Base-by-base conservation (phyloP, 805 yeast species). In the Diddensiella transvaalensis region DNA sequence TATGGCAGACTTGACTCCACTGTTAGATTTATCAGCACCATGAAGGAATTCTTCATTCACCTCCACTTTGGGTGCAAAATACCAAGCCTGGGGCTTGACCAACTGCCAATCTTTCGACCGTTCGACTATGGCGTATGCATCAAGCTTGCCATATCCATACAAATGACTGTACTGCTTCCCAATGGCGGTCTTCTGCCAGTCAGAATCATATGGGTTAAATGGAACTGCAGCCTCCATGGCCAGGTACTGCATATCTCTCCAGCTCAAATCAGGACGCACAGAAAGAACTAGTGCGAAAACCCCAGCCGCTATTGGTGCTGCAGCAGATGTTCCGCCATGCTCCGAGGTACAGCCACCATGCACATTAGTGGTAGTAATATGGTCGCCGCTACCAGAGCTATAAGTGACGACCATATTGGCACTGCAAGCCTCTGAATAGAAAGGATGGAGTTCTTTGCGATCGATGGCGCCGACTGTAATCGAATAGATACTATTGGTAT, bases 261-360 rank as follows among this genome's bases (percentile, higher is more conserved):
- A 93, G 0, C 96, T 86, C 47, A 93, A 75, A 3, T 83, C 76
- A 1, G 96, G 96, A 55, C 95, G 85, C 2, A 84, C 89, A 57
- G 83, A 82, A 44, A 93, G 71, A 1, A 87, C 87, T 45, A 93
- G 71, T 0, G 97, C 79, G 63, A 86, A 88, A 1, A 93, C 76
- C n/a, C 98, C 99, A 0, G 98, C 97, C 0, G 97, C 98, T 48
- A 93, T 74, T 0, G 99, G 99, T 0, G 99, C 99, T 13, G 99
- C 97, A 0, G 99, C 99, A 19, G 98, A 91, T 0, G 99, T 93
- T 18, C 99, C 99, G 8, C 97, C 96, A 65, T 93, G 99, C 22
- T 58, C 65, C 33, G 75, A 75, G 1, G 95, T 71, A 66, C 99
- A 93, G 56, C 70, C 66, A 4, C 76, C 75, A 43, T 81, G 73